Evolutionary conservation across 2,329 filamentous ascomycete species (phyloP), one percentile per base, ranked within the genome.

Genomic region (Calycina herbarum): DNA sequence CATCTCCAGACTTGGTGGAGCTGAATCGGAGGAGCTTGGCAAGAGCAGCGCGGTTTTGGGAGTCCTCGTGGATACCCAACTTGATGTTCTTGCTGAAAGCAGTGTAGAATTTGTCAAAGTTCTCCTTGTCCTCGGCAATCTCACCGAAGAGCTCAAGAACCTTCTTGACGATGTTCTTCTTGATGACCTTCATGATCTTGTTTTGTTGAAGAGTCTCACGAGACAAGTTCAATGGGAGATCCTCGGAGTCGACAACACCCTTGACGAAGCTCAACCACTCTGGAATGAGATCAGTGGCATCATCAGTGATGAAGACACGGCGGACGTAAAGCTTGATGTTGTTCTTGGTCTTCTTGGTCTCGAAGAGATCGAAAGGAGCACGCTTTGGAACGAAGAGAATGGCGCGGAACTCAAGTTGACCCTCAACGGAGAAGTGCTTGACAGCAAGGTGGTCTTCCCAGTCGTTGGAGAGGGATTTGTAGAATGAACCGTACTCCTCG

Each of bases 141-240:
- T 99, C 95, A 77, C 89, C 88, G 91, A 99, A 99, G 81, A 99
- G 93, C 87, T 99, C 95, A 73, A 99, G 93, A 72, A 93, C 92
- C 92, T 99, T 99, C 94, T 98, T 99, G 87, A 99, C 94, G 73
- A 99, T 97, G 90, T 99, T 99, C 93, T 99, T 99, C 90, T 96
- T 96, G 89, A 98, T 98, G 82, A 98, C 95, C 91, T 98, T 98
- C 95, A 98, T 98, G 87, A 99, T 99, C 93, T 98, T 98, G 92
- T 98, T 99, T 88, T 98, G 95, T 85, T 99, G 95, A 61, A 99
- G 93, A 66, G 94, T 98, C 90, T 99, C 95, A 91, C 95, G 95
- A 78, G 95, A 98, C 85, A 99, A 83, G 89, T 99, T 99, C 82
- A 99, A 91, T 76, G 95, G 95, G 70, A 99, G 91, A 81, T 99